Evolutionary conservation across 2,329 filamentous ascomycete species (phyloP), one percentile per base, ranked within the genome.

Genomic region (Phyllosticta paracitricarpa): DNA sequence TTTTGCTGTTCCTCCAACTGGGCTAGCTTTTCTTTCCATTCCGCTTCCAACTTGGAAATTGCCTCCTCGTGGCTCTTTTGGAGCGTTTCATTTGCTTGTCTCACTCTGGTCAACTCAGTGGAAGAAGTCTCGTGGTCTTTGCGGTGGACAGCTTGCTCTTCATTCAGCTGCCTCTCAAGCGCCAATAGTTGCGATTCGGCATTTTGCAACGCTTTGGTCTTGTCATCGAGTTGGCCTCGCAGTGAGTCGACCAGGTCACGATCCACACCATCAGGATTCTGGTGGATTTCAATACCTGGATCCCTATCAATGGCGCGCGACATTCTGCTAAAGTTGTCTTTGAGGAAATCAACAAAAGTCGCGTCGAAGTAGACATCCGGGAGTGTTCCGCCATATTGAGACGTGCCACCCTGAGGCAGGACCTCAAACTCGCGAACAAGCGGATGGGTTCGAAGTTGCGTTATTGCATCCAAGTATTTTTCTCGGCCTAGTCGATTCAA

Each of bases 261-360:
- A n/a, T 95, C 96, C 48, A 99, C 89, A 3, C 93, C 93, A 68
- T 93, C 92, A 66, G 94, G 87, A 10, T 92, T 89, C 61, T 91
- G 80, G 10, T 94, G 83, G 4, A 62, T 62, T 71, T 99, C 94
- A 63, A 95, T 79, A 1, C 87, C 90, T 0, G 94, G 94, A 64
- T 96, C 90, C 63, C 93, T 86, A 73, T 99, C 94, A 67, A 99
- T 89, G 14, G 91, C 89, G 64, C 91, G 85, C 51, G 88, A 78
- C 62, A 97, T 77, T 8, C 92, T 87, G 68, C 89, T 93, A 71
- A 95, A 97, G 70, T 96, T 96, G 69, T 97, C 92, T 70, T 97
- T 97, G 68, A 97, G 84, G 68, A 97, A 96, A 63, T 97, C 89
- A 61, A 99, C 86, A 73, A 97, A 97, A 0, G 84, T 84, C 55